Base-by-base conservation (phyloP, 305 asterid species). In the Solanum aculeatissimum region DNA sequence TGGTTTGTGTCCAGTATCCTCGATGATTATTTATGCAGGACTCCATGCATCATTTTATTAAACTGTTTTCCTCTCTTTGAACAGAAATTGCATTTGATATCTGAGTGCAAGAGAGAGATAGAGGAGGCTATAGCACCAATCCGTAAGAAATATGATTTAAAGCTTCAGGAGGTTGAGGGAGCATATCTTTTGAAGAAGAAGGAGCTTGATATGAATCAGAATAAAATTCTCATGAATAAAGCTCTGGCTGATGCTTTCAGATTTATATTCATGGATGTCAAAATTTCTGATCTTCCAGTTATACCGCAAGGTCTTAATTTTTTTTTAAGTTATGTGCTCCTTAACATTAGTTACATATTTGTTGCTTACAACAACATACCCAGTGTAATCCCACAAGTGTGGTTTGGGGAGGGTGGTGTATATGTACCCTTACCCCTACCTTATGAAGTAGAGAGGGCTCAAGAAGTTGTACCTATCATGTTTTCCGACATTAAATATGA, bases 161-260 rank as follows among this genome's bases (percentile, higher is more conserved):
- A 90, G 87, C 72, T 81, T 80, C 88, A 86, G 88, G 92, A 92
- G 66, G 87, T 92, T 63, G 91, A 89, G 85, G 85, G 89, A 62
- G 86, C 84, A 38, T 86, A 78, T 86, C 51, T 25, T 45, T 75
- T 32, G 77, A 92, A 88, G 71, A 88, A 84, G 89, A 77, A 88
- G 23, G 91, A 82, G 85, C 89, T 91, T 70, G 88, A 85, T 49
- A 87, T 63, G 84, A 92, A 88, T 83, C 83, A 45, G 21, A 85
- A 84, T 9, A 90, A 65, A 89, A 87, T 91, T 87, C 40, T 85
- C 80, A 86, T 82, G 92, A 91, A 93, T 88, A 88, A 88, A 86
- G 40, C 78, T 47, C 86, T 95, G 89, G 94, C 97, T 21, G 92
- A 92, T 68, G 85, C 86, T 85, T 91, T 95, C 88, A 89, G 93